A percentile compares a stretch with the other conserved stretches of the same genome.
These are phyloP conservation scores for Zymoseptoria crescenta DNA, from an alignment of 2,329 filamentous ascomycete species.

Conservation along the genomic window DNA sequence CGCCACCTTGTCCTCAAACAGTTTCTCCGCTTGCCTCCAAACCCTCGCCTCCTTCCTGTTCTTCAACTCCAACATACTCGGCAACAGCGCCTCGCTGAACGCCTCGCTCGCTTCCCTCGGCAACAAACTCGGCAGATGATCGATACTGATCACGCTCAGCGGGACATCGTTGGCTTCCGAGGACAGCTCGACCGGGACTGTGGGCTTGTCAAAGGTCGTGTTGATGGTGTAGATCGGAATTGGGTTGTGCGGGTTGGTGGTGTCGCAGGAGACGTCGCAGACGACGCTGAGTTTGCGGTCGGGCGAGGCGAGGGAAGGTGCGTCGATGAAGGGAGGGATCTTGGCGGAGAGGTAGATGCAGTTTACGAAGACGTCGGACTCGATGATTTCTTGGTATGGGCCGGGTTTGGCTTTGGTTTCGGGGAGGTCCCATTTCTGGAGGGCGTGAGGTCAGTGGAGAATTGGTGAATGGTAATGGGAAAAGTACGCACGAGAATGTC, in stretches of 20 bases:
- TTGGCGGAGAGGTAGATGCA: constrained; percentile 77
- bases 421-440: constrained; percentile 61
- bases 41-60: constrained; percentile 64
- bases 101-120: constrained; percentile 81
- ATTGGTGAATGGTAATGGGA: not conserved
- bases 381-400: constrained; percentile 30
- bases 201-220: constrained; percentile 85
- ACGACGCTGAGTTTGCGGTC: constrained; percentile 61
- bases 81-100: constrained; percentile 71
- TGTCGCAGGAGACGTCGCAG: constrained; percentile 71
- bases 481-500: constrained; percentile 47
- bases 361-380: constrained; percentile 56
- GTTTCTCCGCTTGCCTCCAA: constrained; percentile 77
- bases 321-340: constrained; percentile 74
- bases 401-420: constrained; percentile 62
- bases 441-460: not conserved
- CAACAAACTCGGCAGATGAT: constrained; percentile 75
- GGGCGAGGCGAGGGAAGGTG: constrained; percentile 57
- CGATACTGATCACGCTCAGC: constrained; percentile 77
- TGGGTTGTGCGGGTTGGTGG: constrained; percentile 63
- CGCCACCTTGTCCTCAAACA: constrained; percentile 75
- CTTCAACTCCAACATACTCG: constrained; percentile 69
- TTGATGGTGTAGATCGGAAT: constrained; percentile 77
- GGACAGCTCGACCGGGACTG: constrained; percentile 61
- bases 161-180: constrained; percentile 43